These are phyloP conservation scores for Sordaria brevicollis DNA, from an alignment of 495 filamentous ascomycete genomes.

Conservation along the genomic window DNA sequence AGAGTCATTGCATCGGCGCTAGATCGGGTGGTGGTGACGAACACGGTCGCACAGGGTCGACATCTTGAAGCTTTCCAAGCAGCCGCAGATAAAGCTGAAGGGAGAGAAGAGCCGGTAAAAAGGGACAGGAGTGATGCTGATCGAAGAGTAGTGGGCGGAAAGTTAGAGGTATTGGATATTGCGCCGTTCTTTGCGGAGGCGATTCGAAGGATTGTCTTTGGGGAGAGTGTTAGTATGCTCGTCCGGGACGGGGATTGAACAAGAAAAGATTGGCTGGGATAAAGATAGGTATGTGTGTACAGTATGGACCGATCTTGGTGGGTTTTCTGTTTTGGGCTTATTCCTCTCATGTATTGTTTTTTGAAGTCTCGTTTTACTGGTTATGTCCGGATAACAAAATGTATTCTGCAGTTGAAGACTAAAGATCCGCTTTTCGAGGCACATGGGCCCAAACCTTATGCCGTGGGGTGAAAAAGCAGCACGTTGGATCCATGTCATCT, in stretches of 20 bases:
- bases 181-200: conserved; percentile 93
- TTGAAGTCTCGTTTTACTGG: too few species aligned
- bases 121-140: neutral
- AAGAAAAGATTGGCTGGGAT: neutral
- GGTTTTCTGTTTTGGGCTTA: neutral
- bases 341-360: neutral
- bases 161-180: conserved; percentile 81
- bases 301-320: neutral
- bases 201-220: conserved; percentile 92
- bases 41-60: conserved; percentile 72
- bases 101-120: conserved; percentile 50
- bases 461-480: neutral
- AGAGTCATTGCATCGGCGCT: conserved; percentile 84
- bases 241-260: conserved; percentile 34
- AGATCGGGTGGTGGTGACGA: conserved; percentile 88
- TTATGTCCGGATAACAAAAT: too few species aligned
- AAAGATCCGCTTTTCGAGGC: neutral
- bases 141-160: neutral
- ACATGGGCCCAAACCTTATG: neutral
- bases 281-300: neutral
- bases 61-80: conserved; percentile 31
- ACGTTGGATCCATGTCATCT: neutral
- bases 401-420: too few species aligned
- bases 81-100: conserved; percentile 47
- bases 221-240: conserved; percentile 93